Evolutionary conservation across 139 green algal genomes (phyloP).

Genomic region (Chlorella sp.): DNA sequence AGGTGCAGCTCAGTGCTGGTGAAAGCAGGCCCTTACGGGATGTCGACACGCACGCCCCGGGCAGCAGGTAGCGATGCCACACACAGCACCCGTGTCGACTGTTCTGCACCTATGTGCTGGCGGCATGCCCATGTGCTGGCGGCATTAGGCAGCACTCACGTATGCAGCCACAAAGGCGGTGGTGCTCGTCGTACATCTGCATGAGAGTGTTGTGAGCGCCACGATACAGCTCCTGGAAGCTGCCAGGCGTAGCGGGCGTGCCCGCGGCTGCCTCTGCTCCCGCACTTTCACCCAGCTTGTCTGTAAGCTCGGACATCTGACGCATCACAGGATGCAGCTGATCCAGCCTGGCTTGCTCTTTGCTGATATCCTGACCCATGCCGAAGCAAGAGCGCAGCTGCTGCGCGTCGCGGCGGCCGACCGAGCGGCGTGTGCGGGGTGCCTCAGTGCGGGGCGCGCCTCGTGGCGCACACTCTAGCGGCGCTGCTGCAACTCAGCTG

Average conservation of each 20-base stretch:
- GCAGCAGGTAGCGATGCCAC: not conserved
- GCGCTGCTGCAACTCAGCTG: not conserved
- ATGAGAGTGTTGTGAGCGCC: not conserved
- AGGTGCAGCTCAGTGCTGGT: not conserved
- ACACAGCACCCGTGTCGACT: not conserved
- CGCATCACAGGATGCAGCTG: not conserved
- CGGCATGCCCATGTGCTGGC: not conserved
- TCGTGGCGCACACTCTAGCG: too few relatives aligned
- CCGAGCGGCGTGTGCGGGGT: too few relatives aligned
- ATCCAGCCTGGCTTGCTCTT: not conserved
- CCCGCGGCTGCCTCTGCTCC: not conserved
- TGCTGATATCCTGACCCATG: constrained; percentile 1
- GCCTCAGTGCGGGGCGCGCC: not conserved
- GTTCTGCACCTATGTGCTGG: not conserved
- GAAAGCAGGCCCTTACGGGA: not conserved
- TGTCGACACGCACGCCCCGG: too few relatives aligned
- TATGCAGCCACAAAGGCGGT: not conserved
- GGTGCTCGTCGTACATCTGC: not conserved
- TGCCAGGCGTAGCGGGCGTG: not conserved
- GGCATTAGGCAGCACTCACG: not conserved
- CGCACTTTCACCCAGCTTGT: not conserved
- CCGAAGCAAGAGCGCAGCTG: not conserved
- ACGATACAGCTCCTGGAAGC: not conserved
- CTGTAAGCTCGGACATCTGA: not conserved
- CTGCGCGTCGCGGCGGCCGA: not conserved